Evolutionary conservation across 106 monocot species (phyloP).

Genomic region (Gastrodia elata): DNA sequence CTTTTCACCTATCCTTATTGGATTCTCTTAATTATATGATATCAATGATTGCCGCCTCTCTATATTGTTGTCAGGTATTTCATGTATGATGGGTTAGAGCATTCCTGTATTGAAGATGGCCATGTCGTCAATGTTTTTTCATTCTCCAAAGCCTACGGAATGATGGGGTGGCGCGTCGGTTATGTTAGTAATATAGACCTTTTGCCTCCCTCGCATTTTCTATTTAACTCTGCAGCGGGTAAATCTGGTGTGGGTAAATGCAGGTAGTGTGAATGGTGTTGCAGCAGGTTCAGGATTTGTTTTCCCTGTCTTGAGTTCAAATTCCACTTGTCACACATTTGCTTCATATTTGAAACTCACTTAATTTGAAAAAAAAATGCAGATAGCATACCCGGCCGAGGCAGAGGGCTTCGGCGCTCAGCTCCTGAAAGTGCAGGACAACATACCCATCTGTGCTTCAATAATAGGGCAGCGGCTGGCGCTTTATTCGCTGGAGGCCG

Average conservation of each 20-base stretch:
- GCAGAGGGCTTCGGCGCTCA: conserved; percentile 46
- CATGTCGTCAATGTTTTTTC: conserved; percentile 97
- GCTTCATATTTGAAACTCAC: too few species aligned
- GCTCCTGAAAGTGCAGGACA: conserved; percentile 97
- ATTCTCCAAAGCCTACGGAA: conserved; percentile 94
- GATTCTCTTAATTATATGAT: background rate
- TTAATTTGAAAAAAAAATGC: too few species aligned
- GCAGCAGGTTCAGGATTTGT: too few species aligned
- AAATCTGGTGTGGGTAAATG: too few species aligned
- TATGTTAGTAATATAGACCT: conserved; percentile 56
- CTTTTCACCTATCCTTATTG: background rate
- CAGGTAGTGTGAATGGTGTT: too few species aligned
- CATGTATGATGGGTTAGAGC: conserved; percentile 93
- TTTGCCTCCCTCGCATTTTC: background rate
- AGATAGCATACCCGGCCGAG: conserved; percentile 88
- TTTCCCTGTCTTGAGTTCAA: too few species aligned
- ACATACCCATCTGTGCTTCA: conserved; percentile 97
- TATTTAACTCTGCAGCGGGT: too few species aligned
- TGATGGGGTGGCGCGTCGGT: conserved; percentile 99
- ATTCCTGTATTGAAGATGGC: conserved; percentile 78
- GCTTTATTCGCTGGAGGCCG: conserved; percentile 55
- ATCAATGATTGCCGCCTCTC: background rate
- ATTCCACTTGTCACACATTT: too few species aligned
- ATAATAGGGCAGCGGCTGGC: conserved; percentile 81
- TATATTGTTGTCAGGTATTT: conserved; percentile 57